These are phyloP conservation scores for Magnaporthiopsis poae DNA, from an alignment of 2,329 filamentous ascomycete genomes.

Conservation along the genomic window DNA sequence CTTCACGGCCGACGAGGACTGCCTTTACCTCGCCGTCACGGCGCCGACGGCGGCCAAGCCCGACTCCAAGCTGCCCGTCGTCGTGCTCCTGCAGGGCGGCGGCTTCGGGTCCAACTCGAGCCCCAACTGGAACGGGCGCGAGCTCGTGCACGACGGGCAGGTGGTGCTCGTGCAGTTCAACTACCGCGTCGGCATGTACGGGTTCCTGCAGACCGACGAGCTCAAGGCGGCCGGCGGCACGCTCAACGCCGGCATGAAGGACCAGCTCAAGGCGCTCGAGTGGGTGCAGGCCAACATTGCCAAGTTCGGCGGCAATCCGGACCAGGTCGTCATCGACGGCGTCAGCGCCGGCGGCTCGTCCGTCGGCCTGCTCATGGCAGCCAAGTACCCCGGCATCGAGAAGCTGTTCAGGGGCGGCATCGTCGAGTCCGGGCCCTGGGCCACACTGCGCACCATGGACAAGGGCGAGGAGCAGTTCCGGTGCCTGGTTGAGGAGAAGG, in stretches of 20 bases:
- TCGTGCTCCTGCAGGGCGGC: conserved; percentile 35
- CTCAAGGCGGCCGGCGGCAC: background rate
- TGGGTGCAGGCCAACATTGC: conserved; percentile 10
- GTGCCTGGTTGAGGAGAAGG: conserved; percentile 4
- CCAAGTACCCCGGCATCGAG: background rate
- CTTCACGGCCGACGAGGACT: conserved; percentile 48
- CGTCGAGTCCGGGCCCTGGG: conserved; percentile 5
- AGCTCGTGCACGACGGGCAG: conserved; percentile 37
- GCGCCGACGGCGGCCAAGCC: conserved; percentile 44
- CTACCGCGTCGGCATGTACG: conserved; percentile 9
- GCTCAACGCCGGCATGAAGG: conserved; percentile 1
- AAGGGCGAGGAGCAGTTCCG: conserved; percentile 3
- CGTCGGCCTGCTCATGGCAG: conserved; percentile 4
- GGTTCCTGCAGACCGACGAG: background rate
- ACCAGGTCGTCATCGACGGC: conserved; percentile 2
- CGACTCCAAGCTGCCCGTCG: conserved; percentile 29
- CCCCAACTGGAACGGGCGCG: conserved; percentile 46
- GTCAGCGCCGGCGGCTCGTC: conserved; percentile 3
- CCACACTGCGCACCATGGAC: conserved; percentile 2
- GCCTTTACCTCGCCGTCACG: conserved; percentile 57
- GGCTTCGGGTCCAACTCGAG: conserved; percentile 37
- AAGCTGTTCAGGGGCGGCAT: conserved; percentile 2
- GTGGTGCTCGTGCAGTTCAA: conserved; percentile 60
- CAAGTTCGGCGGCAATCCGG: conserved; percentile 10
- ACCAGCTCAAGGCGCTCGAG: conserved; percentile 5